Base-by-base conservation (phyloP, 2,329 filamentous ascomycete genomes). In the Proliferodiscus dingleyae region DNA sequence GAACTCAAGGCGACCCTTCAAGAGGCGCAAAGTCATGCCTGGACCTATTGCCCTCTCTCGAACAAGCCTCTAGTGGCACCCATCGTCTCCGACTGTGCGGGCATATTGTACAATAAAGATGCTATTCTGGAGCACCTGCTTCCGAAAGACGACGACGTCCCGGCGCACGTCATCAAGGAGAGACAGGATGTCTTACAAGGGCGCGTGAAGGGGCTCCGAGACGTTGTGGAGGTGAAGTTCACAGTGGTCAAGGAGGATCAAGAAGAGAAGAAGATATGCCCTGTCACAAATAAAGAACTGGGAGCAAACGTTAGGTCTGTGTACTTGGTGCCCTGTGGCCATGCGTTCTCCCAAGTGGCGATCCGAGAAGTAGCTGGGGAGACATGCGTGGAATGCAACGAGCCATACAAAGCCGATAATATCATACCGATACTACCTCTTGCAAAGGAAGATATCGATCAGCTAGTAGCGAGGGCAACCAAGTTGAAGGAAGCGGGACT, bases 21-120 rank as follows among this genome's bases (percentile, higher is more conserved):
- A 62, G 91, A 96, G 66, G 86, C 87, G 33, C 84, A 93, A 62
- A 78, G 81, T 49, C 89, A 97, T 67, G 80, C 82, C 58, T 98
- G 93, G 93, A 78, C 80, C 4, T 86, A 83, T 52, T 95, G 93
- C 60, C 87, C 90, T 0, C 73, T 98, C n/a, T 94, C 88, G 1
- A 85, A 86, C 53, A 80, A 83, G 48, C 78, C 80, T 0, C 78
- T 98, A 16, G 76, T 18, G 57, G 73, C 50, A 72, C 80, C 36
- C 4, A 79, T 90, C 13, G 90, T 95, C 0, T 93, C 89, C 0
- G 93, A 98, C 66, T 85, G 77, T 51, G 75, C 78, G 4, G 94
- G 94, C 1, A 82, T 83, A 16, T 75, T 98, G 0, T 98, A 95
- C 75, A 97, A 95, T 64, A 97, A 97, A 68, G 90, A 97, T 63